Evolutionary conservation across 2,329 filamentous ascomycete species (phyloP).

Genomic region (Apiospora rasikravindrae): DNA sequence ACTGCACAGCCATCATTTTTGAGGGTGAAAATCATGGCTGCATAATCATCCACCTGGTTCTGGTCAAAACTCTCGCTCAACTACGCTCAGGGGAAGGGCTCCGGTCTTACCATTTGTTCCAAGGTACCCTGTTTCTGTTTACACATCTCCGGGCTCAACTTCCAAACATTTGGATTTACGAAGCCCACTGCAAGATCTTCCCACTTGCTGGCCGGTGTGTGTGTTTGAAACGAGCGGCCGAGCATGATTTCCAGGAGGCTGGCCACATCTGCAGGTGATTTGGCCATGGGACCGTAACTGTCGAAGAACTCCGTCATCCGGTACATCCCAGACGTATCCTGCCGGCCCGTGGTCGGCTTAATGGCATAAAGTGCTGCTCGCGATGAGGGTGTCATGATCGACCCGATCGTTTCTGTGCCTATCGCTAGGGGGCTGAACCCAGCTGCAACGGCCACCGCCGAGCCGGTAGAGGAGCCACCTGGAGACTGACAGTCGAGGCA

Average conservation of each 20-base stretch:
- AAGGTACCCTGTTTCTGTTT: not conserved
- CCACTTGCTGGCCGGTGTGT: not conserved
- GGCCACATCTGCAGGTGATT: slow-evolving; percentile 22
- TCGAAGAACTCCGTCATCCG: slow-evolving; percentile 34
- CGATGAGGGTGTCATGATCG: slow-evolving; percentile 31
- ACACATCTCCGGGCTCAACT: slow-evolving; percentile 8
- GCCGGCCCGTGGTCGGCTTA: slow-evolving; percentile 30
- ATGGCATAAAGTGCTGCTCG: slow-evolving; percentile 35
- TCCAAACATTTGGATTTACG: slow-evolving; percentile 14
- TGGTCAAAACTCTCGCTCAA: not conserved
- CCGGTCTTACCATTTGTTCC: slow-evolving; percentile 18
- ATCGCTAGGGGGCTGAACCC: slow-evolving; percentile 39
- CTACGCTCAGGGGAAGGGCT: too few relatives aligned
- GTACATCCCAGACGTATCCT: slow-evolving; percentile 29
- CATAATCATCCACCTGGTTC: slow-evolving; percentile 8
- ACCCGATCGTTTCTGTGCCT: slow-evolving; percentile 41
- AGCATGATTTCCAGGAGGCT: not conserved
- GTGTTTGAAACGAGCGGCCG: not conserved
- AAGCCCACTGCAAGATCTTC: not conserved
- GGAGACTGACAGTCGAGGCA: slow-evolving; percentile 28
- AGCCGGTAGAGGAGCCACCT: slow-evolving; percentile 41
- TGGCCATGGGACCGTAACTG: slow-evolving; percentile 35
- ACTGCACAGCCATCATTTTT: not conserved
- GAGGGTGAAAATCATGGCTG: not conserved
- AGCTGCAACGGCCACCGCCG: slow-evolving; percentile 40